Base-by-base conservation (phyloP, 139 green algal genomes). In the Raphidocelis subcapitata region DNA sequence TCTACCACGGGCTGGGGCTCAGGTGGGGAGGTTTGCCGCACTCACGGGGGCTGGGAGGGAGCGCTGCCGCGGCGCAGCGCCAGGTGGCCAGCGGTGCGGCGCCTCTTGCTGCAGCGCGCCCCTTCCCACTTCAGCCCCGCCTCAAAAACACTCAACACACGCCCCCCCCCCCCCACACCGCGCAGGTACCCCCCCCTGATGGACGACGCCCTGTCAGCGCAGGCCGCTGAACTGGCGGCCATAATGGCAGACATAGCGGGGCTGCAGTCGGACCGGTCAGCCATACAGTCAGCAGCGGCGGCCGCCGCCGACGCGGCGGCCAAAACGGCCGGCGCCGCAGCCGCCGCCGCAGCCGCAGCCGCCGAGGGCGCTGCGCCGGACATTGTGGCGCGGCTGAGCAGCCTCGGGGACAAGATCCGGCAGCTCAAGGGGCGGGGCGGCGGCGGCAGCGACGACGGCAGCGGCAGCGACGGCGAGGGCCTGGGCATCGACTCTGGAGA, bases 1-100 rank as follows among this genome's bases (percentile, higher is more conserved):
- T 99, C 35, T 99, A 99, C 89, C 88, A 98, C 78, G 81, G 72
- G 5, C 80, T 94, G 37, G 89, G 90, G 21, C 71, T 77, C 32
- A 64, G 51, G 83, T 94, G 78, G 78, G 81, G 37, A 10, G 41
- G 55, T n/a, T n/a, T n/a, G n/a, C n/a, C n/a, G n/a, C 23, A 64
- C 23, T 1, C 23, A 28, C 32, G 51, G 33, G 4, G 54, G 23
- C 14, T 8, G 21, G 0, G 59, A 32, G 59, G 1, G 3, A 32
- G 16, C 15, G 31, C 26, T 28, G 31, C 20, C 1, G 18, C 46
- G 18, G 46, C 15, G 18, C 46, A 54, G 46, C n/a, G n/a, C n/a
- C n/a, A n/a, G n/a, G n/a, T n/a, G n/a, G n/a, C n/a, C n/a, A n/a
- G n/a, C n/a, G n/a, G n/a, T n/a, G n/a, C n/a, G n/a, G n/a, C n/a